Evolutionary conservation across 768 basidiomycete genomes (phyloP).

Genomic region (Auricularia sp.): DNA sequence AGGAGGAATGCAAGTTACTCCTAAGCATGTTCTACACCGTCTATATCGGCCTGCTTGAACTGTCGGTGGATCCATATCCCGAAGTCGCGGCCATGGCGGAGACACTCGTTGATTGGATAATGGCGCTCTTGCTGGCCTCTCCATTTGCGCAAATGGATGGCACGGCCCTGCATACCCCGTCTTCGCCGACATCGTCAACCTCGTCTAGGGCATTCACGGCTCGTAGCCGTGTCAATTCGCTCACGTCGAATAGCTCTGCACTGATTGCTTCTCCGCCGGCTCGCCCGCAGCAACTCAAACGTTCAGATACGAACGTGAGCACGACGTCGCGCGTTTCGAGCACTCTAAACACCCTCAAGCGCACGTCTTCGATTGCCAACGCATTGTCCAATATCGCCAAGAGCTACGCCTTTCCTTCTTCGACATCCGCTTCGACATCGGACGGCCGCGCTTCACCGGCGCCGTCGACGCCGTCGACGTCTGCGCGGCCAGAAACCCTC

Average conservation of each 20-base stretch:
- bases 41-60: conserved; percentile 75
- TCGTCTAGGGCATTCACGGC: conserved; percentile 28
- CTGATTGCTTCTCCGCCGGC: background rate
- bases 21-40: conserved; percentile 93
- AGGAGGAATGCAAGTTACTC: conserved; percentile 72
- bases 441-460: conserved; percentile 1
- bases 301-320: conserved; percentile 53
- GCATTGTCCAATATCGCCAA: conserved; percentile 47
- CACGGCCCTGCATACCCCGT: conserved; percentile 48
- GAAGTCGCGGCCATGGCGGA: conserved; percentile 88
- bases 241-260: conserved; percentile 36
- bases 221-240: conserved; percentile 36
- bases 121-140: conserved; percentile 81
- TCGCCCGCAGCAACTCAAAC: conserved; percentile 21
- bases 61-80: conserved; percentile 86
- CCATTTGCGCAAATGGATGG: conserved; percentile 70
- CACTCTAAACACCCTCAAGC: conserved; percentile 61
- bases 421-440: background rate
- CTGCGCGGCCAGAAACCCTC: no score
- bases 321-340: conserved; percentile 54
- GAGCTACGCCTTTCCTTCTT: conserved; percentile 5
- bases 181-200: conserved; percentile 18
- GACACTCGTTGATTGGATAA: conserved; percentile 85
- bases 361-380: conserved; percentile 74
- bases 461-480: background rate